phyloP scores from a whole-genome alignment of 768 basidiomycete species.

The Suillus subaureus region DNA sequence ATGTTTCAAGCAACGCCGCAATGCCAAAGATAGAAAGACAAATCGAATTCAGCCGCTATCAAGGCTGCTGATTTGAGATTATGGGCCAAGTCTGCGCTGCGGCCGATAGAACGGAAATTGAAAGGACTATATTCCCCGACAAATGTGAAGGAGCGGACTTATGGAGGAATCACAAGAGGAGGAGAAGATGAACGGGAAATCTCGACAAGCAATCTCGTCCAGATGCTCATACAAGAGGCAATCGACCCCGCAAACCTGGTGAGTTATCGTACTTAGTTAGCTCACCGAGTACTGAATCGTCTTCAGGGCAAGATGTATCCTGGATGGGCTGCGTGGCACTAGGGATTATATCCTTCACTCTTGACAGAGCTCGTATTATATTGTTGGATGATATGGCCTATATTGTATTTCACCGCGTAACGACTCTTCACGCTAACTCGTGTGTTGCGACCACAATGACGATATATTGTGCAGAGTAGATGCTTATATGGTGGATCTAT shows the following conservation, averaged over 20 bases:
- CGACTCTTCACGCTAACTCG: conserved; percentile 2
- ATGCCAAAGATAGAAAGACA: conserved; percentile 40
- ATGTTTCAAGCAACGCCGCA: conserved; percentile 6
- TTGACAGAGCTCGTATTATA: not conserved
- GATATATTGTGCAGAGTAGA: conserved; percentile 13
- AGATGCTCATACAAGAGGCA: conserved; percentile 89
- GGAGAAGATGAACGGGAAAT: conserved; percentile 43
- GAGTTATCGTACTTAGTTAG: conserved; percentile 19
- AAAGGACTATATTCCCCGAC: conserved; percentile 64
- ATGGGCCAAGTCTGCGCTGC: conserved; percentile 75
- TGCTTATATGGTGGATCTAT: conserved; percentile 3
- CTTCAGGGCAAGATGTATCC: conserved; percentile 87
- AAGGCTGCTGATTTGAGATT: conserved; percentile 57
- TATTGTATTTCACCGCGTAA: not conserved
- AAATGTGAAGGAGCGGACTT: conserved; percentile 41
- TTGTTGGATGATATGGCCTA: not conserved
- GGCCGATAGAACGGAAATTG: conserved; percentile 83
- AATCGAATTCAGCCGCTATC: conserved; percentile 29
- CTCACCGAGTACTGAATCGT: conserved; percentile 13
- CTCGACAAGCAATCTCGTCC: conserved; percentile 86
- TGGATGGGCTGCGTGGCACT: conserved; percentile 88
- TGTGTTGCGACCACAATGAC: conserved; percentile 11
- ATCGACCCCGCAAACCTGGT: conserved; percentile 73
- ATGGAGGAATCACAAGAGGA: conserved; percentile 23
- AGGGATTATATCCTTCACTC: conserved; percentile 2